Percentiles rank a stretch among this genome's conserved stretches.
Evolutionary conservation across 2,329 filamentous ascomycete species (phyloP).

Genomic region (Fusarium sacchari): DNA sequence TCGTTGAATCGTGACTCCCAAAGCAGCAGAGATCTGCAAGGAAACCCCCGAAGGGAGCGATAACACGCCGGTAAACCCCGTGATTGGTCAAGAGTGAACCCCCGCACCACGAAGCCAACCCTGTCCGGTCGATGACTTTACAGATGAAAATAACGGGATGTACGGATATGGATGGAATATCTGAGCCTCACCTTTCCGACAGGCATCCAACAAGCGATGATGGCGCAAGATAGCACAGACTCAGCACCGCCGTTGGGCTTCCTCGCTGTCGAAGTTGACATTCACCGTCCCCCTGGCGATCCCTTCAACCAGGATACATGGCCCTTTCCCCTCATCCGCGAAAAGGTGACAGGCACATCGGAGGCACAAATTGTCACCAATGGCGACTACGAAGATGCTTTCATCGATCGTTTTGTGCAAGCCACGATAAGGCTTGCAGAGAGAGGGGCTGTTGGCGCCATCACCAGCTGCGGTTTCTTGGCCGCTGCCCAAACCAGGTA

Average conservation of each 20-base stretch:
- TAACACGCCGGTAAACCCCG: conserved; percentile 18
- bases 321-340: conserved; percentile 51
- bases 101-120: neutral
- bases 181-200: neutral
- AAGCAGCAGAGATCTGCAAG: neutral
- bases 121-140: neutral
- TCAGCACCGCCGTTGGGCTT: conserved; percentile 47
- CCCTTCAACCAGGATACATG: conserved; percentile 50
- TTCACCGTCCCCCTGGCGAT: conserved; percentile 50
- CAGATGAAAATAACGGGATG: neutral
- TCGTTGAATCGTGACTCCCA: neutral
- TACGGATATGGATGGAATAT: neutral
- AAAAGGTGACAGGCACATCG: conserved; percentile 45
- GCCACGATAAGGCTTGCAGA: conserved; percentile 47
- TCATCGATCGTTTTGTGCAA: conserved; percentile 49
- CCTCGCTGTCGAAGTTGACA: conserved; percentile 48
- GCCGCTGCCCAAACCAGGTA: conserved; percentile 50
- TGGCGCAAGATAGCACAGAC: neutral
- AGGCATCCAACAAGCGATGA: neutral
- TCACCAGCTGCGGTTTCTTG: conserved; percentile 54
- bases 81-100: neutral
- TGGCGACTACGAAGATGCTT: conserved; percentile 45
- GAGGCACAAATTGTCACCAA: conserved; percentile 46
- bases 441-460: conserved; percentile 49
- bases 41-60: neutral